Base-by-base conservation (phyloP, 1,284 basidiomycete genomes). In the Mrakiaceae sp. region DNA sequence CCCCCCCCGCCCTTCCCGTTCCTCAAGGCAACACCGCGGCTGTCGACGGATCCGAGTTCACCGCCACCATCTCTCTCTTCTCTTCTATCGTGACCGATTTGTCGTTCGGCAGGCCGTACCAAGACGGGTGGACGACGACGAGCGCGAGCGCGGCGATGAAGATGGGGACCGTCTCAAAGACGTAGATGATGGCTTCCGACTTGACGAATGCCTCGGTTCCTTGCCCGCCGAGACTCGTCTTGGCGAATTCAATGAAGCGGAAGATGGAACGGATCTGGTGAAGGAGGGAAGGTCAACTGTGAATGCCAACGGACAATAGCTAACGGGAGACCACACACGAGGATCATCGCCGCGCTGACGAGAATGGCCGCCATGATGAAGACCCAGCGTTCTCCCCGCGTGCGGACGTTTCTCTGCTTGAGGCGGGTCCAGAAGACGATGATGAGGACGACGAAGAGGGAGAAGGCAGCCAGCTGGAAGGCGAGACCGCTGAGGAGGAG, bases 401-500 rank as follows among this genome's bases (percentile, higher is more conserved):
- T 16, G 60, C 27, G 60, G n/a, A 61, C 50, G 14, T 16, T 43
- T 4, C 43, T 12, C 0, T 39, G 27, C 51, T 54, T 61, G 46
- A 49, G 53, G 40, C 60, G 50, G 7, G 27, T 27, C 60, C 60
- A 27, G 6, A 47, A 16, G n/a, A n/a, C 6, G 47, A 44, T 43
- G 1, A 58, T 47, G 16, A 58, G 39, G 8, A 53, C 60, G 16
- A 55, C 40, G 47, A 63, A 63, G 5, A 63, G 46, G 7, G 44
- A 43, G 43, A 63, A 63, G 16, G 62, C 51, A 40, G n/a, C 11
- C 39, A 63, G 55, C 46, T 63, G 62, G 56, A 63, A 63, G 48
- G 58, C 62, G 14, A 63, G 55, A 7, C 62, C 62, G 8, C 54
- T 46, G 8, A 63, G 39, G 40, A 63, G 56, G 39, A 63, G 46